Percentiles rank a stretch among this genome's conserved stretches.
These are phyloP conservation scores for Hydnum rufescens DNA, from an alignment of 768 basidiomycete species.

Conservation along the genomic window DNA sequence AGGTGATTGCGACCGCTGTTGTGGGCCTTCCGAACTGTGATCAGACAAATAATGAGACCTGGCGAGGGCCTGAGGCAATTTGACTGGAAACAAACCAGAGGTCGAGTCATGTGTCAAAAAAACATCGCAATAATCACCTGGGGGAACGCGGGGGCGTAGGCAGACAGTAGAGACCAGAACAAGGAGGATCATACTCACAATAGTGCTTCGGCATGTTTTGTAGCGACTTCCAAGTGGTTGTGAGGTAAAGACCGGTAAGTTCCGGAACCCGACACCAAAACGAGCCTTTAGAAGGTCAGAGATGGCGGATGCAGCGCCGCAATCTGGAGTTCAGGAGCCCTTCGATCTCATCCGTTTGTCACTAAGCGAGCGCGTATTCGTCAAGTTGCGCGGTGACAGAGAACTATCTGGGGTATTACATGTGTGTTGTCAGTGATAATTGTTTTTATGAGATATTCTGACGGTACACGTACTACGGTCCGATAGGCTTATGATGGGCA, in stretches of 20 bases:
- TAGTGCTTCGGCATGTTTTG: constrained; percentile 54
- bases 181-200: constrained; percentile 22
- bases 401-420: constrained; percentile 83
- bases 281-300: not conserved
- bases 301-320: constrained; percentile 16
- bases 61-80: no score
- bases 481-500: constrained; percentile 99
- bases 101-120: constrained; percentile 88
- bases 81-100: constrained; percentile 26
- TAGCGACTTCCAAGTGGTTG: not conserved
- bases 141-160: no score
- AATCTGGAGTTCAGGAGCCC: constrained; percentile 70
- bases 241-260: not conserved
- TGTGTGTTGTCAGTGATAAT: constrained; percentile 27
- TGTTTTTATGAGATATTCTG: not conserved
- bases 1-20: constrained; percentile 96
- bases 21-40: constrained; percentile 85
- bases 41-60: no score
- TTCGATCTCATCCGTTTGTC: constrained; percentile 94
- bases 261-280: not conserved
- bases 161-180: no score
- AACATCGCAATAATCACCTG: constrained; percentile 68
- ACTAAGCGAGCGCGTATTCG: constrained; percentile 92
- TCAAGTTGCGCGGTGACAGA: constrained; percentile 89
- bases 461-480: not conserved